Conservation (phyloP, 306 rosid genomes). For the Styphnolobium japonicum region DNA sequence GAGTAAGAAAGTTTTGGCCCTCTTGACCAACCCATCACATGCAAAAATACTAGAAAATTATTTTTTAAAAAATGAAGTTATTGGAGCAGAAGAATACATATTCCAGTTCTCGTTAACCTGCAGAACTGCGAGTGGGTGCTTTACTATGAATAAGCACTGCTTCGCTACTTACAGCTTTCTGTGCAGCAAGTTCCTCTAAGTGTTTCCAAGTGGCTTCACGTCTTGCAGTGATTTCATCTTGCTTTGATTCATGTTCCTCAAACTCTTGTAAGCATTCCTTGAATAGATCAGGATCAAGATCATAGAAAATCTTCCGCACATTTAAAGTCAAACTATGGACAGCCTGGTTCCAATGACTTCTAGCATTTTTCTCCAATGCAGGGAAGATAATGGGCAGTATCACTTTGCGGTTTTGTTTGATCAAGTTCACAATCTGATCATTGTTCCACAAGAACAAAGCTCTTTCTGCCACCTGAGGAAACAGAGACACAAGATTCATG, state of each 20-base stretch:
- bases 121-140: background rate
- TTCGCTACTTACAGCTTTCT: conserved; percentile 42
- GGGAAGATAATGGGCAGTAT: conserved; percentile 66
- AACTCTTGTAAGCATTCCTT: conserved; percentile 50
- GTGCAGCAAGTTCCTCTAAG: conserved; percentile 56
- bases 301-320: conserved; percentile 52
- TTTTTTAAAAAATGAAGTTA: background rate
- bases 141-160: conserved; percentile 24
- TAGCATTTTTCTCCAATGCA: conserved; percentile 62
- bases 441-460: conserved; percentile 67
- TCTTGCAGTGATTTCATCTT: conserved; percentile 34
- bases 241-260: conserved; percentile 46
- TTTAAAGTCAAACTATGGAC: conserved; percentile 68
- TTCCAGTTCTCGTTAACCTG: conserved; percentile 17
- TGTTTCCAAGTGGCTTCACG: conserved; percentile 58
- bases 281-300: conserved; percentile 57
- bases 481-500: background rate
- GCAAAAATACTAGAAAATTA: background rate
- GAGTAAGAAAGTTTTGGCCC: background rate
- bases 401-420: conserved; percentile 51
- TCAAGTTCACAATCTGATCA: conserved; percentile 59
- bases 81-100: background rate
- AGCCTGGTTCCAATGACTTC: conserved; percentile 69
- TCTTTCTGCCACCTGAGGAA: conserved; percentile 59
- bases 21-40: background rate